Conservation (phyloP, 495 filamentous ascomycete genomes). For the Penicillium atrosanguineum region DNA sequence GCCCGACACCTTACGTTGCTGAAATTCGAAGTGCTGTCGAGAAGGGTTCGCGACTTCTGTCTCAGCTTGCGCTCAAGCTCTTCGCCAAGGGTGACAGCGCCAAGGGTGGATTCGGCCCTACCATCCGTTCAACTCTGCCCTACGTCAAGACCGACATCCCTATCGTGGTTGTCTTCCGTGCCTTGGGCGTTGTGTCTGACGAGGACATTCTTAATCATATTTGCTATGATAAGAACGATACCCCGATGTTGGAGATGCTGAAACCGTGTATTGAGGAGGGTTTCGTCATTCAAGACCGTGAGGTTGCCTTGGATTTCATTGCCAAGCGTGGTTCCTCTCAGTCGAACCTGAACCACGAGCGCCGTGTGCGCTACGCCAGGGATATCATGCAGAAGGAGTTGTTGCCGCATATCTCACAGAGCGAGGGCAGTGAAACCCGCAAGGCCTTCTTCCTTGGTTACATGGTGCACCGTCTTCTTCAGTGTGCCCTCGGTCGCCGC, state of each 20-base stretch:
- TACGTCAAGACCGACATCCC: slow-evolving; percentile 94
- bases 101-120: slow-evolving; percentile 78
- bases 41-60: slow-evolving; percentile 91
- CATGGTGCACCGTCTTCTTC: slow-evolving; percentile 93
- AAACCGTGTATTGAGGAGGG: slow-evolving; percentile 96
- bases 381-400: slow-evolving; percentile 97
- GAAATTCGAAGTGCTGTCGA: slow-evolving; percentile 96
- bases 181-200: slow-evolving; percentile 93
- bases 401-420: slow-evolving; percentile 92
- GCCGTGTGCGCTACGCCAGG: slow-evolving; percentile 84
- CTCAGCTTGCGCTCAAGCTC: slow-evolving; percentile 82
- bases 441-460: slow-evolving; percentile 99
- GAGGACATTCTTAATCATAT: slow-evolving; percentile 98
- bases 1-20: slow-evolving; percentile 84
- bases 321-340: slow-evolving; percentile 81
- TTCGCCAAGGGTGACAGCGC: slow-evolving; percentile 76
- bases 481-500: slow-evolving; percentile 83
- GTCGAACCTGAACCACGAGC: slow-evolving; percentile 69
- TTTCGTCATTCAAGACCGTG: slow-evolving; percentile 91
- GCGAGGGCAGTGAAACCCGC: slow-evolving; percentile 90
- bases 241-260: slow-evolving; percentile 94
- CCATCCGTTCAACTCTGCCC: slow-evolving; percentile 82
- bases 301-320: slow-evolving; percentile 94
- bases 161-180: slow-evolving; percentile 91
- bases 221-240: slow-evolving; percentile 92